Conservation (phyloP, 768 basidiomycete genomes). For the Tubosaeta sp. region DNA sequence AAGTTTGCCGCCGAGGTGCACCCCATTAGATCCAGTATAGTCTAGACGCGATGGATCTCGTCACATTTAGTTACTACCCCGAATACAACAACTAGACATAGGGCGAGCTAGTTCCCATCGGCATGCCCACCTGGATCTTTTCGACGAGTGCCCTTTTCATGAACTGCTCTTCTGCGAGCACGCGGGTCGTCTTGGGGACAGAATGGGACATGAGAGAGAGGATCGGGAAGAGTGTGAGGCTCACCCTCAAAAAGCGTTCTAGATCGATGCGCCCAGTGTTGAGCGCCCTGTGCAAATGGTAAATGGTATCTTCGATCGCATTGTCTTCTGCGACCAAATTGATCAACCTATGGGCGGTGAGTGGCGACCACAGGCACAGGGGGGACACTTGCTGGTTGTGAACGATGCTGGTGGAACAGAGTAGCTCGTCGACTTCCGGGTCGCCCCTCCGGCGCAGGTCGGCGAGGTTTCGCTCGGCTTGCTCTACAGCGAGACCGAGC, state of each 20-base stretch:
- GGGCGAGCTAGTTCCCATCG: constrained; percentile 42
- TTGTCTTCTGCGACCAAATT: constrained; percentile 99
- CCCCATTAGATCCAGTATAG: constrained; percentile 23
- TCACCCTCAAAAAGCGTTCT: constrained; percentile 87
- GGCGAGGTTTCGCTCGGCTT: constrained; percentile 67
- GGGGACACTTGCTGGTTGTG: constrained; percentile 75
- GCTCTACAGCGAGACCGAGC: constrained; percentile 55
- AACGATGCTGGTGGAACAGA: constrained; percentile 93
- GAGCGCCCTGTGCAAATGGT: constrained; percentile 90
- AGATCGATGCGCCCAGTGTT: constrained; percentile 90
- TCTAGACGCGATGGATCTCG: constrained; percentile 24
- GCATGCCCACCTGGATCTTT: constrained; percentile 69
- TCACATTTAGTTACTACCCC: constrained; percentile 24
- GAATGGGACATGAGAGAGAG: constrained; percentile 15
- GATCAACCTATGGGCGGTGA: constrained; percentile 64
- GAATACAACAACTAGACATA: constrained; percentile 37
- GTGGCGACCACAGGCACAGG: background rate
- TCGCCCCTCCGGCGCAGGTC: constrained; percentile 83
- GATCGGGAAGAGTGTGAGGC: constrained; percentile 27
- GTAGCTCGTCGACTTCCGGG: constrained; percentile 92
- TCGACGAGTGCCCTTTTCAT: constrained; percentile 94
- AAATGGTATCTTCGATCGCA: constrained; percentile 97
- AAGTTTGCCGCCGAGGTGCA: constrained; percentile 33
- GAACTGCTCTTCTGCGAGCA: constrained; percentile 93
- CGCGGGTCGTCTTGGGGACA: constrained; percentile 63